phyloP scores from a whole-genome alignment of 371 early-diverging fungal genomes.

The Mucor irregularis region DNA sequence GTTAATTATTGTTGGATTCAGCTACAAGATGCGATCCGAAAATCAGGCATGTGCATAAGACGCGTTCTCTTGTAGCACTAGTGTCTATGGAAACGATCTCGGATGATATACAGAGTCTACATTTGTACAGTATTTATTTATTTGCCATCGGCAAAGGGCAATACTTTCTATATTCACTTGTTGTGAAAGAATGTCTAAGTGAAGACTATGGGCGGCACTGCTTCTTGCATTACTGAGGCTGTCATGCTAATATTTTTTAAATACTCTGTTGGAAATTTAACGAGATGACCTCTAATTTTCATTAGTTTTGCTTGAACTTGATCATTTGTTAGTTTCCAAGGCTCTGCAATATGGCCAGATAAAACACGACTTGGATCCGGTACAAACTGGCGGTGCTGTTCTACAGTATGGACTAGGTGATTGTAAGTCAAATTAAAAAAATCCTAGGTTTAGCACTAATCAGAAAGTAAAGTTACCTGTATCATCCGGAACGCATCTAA shows the following conservation, averaged over 20 bases:
- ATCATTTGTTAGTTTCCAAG: constrained; percentile 31
- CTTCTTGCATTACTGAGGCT: constrained; percentile 58
- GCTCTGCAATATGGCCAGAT: constrained; percentile 59
- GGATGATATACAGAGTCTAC: too few species aligned
- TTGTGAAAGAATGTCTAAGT: constrained; percentile 17
- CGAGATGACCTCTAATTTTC: constrained; percentile 52
- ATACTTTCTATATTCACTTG: too few species aligned
- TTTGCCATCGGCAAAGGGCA: too few species aligned
- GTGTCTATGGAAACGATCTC: too few species aligned
- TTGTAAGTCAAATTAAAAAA: neutral
- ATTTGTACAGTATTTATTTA: too few species aligned
- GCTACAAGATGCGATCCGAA: too few species aligned
- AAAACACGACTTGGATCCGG: constrained; percentile 50
- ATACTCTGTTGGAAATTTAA: constrained; percentile 77
- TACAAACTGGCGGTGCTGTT: constrained; percentile 57
- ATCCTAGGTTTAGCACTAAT: too few species aligned
- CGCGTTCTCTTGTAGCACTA: too few species aligned
- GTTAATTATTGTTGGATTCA: too few species aligned
- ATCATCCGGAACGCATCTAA: constrained; percentile 87
- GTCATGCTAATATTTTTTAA: constrained; percentile 65
- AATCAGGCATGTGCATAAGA: too few species aligned
- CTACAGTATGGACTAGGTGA: constrained; percentile 45
- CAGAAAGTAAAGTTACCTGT: constrained; percentile 55
- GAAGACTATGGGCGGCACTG: constrained; percentile 53
- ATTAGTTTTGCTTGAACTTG: constrained; percentile 38